Percentiles rank a stretch among this genome's conserved stretches.
Conservation (phyloP, 2,329 filamentous ascomycete genomes). For the Colletotrichum sp. region DNA sequence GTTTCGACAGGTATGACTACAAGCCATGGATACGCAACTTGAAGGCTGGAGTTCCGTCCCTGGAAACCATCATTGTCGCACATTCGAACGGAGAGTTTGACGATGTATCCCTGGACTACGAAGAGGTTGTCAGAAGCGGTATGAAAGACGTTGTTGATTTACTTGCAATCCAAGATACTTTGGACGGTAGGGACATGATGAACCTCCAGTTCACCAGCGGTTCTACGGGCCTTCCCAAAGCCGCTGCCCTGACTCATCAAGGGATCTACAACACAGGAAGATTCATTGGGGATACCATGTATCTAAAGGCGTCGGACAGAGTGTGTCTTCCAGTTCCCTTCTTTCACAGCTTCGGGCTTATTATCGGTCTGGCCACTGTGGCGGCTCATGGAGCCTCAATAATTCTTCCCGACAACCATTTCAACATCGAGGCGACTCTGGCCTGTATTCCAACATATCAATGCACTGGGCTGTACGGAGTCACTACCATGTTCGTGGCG, state of each 20-base stretch:
- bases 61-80: neutral
- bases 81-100: neutral
- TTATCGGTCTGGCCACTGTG: neutral
- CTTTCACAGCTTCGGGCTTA: neutral
- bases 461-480: neutral
- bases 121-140: neutral
- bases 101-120: neutral
- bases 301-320: neutral
- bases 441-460: neutral
- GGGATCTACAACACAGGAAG: neutral
- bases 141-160: neutral
- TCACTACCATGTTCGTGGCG: neutral
- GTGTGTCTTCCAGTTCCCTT: neutral
- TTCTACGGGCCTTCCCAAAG: neutral
- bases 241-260: neutral
- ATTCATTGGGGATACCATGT: neutral
- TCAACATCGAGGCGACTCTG: neutral
- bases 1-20: neutral
- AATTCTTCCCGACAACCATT: neutral
- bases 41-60: neutral
- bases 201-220: neutral
- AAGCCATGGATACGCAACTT: neutral
- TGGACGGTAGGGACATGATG: neutral
- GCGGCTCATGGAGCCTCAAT: neutral
- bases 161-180: neutral